Percentiles rank a stretch among this genome's conserved stretches.
Evolutionary conservation across 2,329 filamentous ascomycete genomes (phyloP).

Genomic region (Penicillium corylophilum): DNA sequence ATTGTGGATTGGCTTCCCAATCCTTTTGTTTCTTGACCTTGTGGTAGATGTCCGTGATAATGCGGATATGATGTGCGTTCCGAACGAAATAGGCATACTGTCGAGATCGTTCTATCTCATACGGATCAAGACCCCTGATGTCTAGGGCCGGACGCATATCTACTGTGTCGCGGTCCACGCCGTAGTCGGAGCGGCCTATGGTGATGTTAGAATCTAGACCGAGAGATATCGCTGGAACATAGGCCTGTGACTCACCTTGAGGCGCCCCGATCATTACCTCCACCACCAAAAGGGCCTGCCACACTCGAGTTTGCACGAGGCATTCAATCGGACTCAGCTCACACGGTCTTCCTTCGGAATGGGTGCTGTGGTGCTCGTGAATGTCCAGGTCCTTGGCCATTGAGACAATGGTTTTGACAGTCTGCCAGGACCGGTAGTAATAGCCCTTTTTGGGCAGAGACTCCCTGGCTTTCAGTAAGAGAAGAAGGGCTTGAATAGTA

Average conservation of each 20-base stretch:
- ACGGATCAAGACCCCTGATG: conserved; percentile 66
- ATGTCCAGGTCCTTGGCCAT: conserved; percentile 92
- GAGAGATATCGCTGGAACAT: not conserved
- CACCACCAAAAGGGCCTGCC: conserved; percentile 82
- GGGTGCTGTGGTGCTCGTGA: conserved; percentile 79
- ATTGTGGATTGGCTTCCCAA: conserved; percentile 83
- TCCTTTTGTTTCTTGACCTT: conserved; percentile 74
- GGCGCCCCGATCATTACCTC: conserved; percentile 93
- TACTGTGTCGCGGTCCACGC: conserved; percentile 71
- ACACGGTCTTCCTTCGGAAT: conserved; percentile 70
- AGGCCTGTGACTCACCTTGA: conserved; percentile 63
- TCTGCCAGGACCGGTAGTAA: conserved; percentile 97
- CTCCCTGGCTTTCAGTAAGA: conserved; percentile 87
- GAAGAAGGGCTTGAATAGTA: conserved; percentile 84
- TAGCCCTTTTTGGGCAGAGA: conserved; percentile 91
- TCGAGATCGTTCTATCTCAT: conserved; percentile 73
- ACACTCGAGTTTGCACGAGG: conserved; percentile 78
- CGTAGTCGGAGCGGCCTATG: conserved; percentile 72
- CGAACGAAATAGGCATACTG: conserved; percentile 81
- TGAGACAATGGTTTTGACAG: conserved; percentile 82
- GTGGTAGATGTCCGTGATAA: conserved; percentile 72
- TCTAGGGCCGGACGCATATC: conserved; percentile 68
- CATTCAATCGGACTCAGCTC: conserved; percentile 71
- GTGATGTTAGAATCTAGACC: conserved; percentile 12
- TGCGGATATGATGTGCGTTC: conserved; percentile 73